Base-by-base conservation (phyloP, 2,329 filamentous ascomycete species). In the Shiraia bambusicola region DNA sequence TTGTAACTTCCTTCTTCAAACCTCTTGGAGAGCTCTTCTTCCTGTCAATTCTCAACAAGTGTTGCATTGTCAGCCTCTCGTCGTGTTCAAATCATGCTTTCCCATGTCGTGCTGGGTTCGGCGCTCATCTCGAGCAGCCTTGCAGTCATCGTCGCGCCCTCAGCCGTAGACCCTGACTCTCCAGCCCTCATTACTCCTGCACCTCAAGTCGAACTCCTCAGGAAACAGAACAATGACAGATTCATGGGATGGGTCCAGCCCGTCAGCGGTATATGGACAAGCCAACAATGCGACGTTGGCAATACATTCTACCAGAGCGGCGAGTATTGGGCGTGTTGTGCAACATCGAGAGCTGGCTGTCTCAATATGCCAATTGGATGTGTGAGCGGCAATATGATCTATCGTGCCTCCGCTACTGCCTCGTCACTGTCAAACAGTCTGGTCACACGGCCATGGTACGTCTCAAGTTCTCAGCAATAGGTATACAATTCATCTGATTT, bases 171-270 rank as follows among this genome's bases (percentile, higher is more conserved):
- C 7, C 36, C 37, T 13, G 34, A 38, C 8, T 36, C 51, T n/a
- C 53, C 56, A 17, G 52, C 59, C 14, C 57, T 58, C 11, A 62
- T 62, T 19, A 62, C 60, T 19, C 45, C 49, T 16, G 56, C 50
- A 8, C 56, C 58, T 7, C 36, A 56, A 14, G 28, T 49, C 26
- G 54, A 61, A 39, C 46, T 63, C 3, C 38, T 60, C 4, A 56
- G 42, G 28, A 60, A 52, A 30, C 59, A 61, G 30, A 52, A 57
- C 34, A 36, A 59, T 26, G 45, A 50, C 27, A 42, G 47, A 10
- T 59, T 52, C 36, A 58, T 61, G 33, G 58, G 58, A 35, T 63
- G 59, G 59, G 26, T 60, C 2, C 42, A 38, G 2, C 32, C 34
- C 6, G 8, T 8, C 19, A 32, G 27, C 10, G 50, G 49, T 8